phyloP scores from a whole-genome alignment of 148 eudicot genomes.

The Rhododendron ferrugineum region DNA sequence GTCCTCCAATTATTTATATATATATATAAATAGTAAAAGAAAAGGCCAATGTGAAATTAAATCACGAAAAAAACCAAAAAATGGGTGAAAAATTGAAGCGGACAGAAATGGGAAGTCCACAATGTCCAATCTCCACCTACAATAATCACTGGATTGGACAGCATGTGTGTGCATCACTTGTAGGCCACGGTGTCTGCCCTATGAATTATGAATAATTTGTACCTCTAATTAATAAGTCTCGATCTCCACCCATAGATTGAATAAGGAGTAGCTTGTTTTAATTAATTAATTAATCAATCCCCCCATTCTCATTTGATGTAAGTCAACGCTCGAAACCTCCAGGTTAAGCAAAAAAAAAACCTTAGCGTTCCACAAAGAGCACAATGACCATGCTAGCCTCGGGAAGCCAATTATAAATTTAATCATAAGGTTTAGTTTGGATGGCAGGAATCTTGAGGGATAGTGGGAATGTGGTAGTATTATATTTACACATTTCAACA shows the following conservation, averaged over 20 bases:
- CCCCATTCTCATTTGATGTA: neutral
- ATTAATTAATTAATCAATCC: neutral
- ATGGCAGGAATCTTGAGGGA: neutral
- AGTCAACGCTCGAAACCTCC: conserved; percentile 10
- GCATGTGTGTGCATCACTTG: conserved; percentile 11
- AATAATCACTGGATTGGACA: neutral
- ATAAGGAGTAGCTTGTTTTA: neutral
- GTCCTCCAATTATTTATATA: neutral
- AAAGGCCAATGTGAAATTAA: neutral
- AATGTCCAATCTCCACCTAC: neutral
- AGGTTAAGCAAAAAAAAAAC: neutral
- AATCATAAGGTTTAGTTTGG: neutral
- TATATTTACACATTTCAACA: no score
- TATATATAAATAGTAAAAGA: neutral
- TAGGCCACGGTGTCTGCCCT: neutral
- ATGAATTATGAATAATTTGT: neutral
- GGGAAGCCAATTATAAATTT: no score
- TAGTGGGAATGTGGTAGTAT: neutral
- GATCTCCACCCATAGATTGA: neutral
- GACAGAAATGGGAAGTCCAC: neutral
- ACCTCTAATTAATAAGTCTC: neutral
- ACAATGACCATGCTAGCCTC: conserved; percentile 7
- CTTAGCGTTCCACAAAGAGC: neutral
- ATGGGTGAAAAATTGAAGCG: neutral
- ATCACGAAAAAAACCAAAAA: neutral